phyloP scores from a whole-genome alignment of 2,329 filamentous ascomycete genomes.

The Alternaria alternata region DNA sequence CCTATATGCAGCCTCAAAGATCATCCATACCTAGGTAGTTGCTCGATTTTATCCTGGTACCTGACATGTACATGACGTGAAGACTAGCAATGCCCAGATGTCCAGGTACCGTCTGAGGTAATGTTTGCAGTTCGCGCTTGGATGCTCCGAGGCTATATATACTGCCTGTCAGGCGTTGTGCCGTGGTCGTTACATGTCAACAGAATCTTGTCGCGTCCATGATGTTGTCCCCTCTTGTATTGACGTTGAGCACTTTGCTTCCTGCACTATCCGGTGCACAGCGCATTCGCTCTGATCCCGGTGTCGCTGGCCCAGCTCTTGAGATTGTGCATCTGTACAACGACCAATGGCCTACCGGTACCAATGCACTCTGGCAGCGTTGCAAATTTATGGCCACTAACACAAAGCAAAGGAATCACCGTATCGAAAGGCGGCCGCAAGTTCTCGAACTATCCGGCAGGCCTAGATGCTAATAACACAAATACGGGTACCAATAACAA shows the following conservation, averaged over 20 bases:
- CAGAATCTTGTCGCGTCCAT: background rate
- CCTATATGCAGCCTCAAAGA: slow-evolving; percentile 9
- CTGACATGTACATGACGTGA: slow-evolving; percentile 37
- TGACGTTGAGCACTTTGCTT: slow-evolving; percentile 21
- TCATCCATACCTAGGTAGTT: slow-evolving; percentile 8
- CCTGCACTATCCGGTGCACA: slow-evolving; percentile 25
- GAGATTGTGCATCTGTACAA: slow-evolving; percentile 62
- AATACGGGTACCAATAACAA: slow-evolving; percentile 52
- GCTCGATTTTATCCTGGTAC: slow-evolving; percentile 16
- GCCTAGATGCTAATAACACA: slow-evolving; percentile 59
- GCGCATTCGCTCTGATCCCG: slow-evolving; percentile 44
- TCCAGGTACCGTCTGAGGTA: slow-evolving; percentile 17
- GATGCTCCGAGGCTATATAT: slow-evolving; percentile 12
- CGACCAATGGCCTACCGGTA: slow-evolving; percentile 59
- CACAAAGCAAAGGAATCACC: slow-evolving; percentile 53
- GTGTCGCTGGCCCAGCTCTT: slow-evolving; percentile 53
- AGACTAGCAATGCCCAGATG: slow-evolving; percentile 18
- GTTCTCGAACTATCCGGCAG: slow-evolving; percentile 62
- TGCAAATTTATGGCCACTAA: background rate
- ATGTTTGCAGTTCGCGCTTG: slow-evolving; percentile 12
- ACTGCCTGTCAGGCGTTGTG: background rate
- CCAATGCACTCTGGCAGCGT: background rate
- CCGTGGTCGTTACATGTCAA: background rate
- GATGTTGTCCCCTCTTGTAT: slow-evolving; percentile 12
- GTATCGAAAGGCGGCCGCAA: slow-evolving; percentile 60